Evolutionary conservation across 352 stramenopile species (phyloP).

Genomic region (Aphanomyces euteiches): DNA sequence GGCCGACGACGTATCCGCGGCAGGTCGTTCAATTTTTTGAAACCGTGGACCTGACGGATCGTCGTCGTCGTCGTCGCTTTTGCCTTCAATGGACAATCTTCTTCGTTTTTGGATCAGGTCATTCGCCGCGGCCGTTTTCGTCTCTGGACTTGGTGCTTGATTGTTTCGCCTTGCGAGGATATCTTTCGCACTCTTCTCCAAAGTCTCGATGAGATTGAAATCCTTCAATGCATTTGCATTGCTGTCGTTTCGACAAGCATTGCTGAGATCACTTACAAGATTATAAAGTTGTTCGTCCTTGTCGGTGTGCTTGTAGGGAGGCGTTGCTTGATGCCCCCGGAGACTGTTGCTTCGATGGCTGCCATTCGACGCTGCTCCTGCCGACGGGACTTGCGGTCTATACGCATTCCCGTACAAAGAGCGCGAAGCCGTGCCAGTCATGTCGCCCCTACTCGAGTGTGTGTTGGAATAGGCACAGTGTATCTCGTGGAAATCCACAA

Average conservation of each 20-base stretch:
- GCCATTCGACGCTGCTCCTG: background rate
- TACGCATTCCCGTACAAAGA: slow-evolving; percentile 2
- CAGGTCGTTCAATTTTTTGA: slow-evolving; percentile 12
- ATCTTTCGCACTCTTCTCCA: slow-evolving; percentile 31
- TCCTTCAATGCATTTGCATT: slow-evolving; percentile 28
- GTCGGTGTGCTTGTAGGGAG: slow-evolving; percentile 23
- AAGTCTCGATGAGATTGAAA: slow-evolving; percentile 29
- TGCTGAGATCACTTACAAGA: slow-evolving; percentile 30
- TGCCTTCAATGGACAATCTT: slow-evolving; percentile 20
- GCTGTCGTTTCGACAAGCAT: slow-evolving; percentile 30
- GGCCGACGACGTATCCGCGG: background rate
- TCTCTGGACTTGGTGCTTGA: background rate
- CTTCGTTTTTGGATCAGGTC: slow-evolving; percentile 19
- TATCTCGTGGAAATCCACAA: slow-evolving; percentile 15
- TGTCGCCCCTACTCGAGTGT: background rate
- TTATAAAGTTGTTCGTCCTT: slow-evolving; percentile 29
- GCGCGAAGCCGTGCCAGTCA: slow-evolving; percentile 4
- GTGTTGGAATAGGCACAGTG: slow-evolving; percentile 4
- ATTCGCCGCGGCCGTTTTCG: background rate
- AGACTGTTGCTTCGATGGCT: slow-evolving; percentile 24
- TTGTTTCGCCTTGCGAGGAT: slow-evolving; percentile 17
- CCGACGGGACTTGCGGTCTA: background rate
- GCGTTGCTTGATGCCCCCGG: background rate
- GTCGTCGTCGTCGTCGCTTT: slow-evolving; percentile 10
- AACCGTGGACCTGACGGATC: background rate